Evolutionary conservation across 768 basidiomycete species (phyloP).

Genomic region (Leucocoprinus sp.): DNA sequence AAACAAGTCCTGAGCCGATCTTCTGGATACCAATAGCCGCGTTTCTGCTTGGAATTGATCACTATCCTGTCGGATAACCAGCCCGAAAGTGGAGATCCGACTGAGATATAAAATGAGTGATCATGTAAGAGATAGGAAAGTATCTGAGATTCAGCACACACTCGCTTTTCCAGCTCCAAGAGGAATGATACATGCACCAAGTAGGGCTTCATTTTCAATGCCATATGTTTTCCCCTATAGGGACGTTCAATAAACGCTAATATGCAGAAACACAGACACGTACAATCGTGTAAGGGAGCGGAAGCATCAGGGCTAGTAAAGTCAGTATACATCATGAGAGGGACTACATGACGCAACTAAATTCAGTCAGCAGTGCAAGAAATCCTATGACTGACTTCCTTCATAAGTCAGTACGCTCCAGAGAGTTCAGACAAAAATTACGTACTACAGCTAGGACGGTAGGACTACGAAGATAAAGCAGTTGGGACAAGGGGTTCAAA

Average conservation of each 20-base stretch:
- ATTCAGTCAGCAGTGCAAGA: conserved; percentile 25
- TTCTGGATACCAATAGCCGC: conserved; percentile 59
- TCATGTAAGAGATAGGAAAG: neutral
- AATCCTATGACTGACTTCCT: conserved; percentile 16
- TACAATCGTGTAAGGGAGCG: conserved; percentile 38
- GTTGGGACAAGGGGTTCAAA: conserved; percentile 46
- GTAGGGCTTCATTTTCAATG: conserved; percentile 46
- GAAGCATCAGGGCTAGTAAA: conserved; percentile 41
- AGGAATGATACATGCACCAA: conserved; percentile 55
- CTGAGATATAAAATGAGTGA: conserved; percentile 22
- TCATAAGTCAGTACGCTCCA: neutral
- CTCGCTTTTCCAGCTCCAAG: conserved; percentile 50
- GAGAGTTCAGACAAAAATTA: conserved; percentile 6
- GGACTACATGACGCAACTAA: conserved; percentile 24
- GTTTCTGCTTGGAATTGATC: conserved; percentile 35
- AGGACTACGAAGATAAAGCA: conserved; percentile 44
- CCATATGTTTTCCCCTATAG: conserved; percentile 48
- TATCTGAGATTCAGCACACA: conserved; percentile 21
- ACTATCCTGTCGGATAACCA: conserved; percentile 49
- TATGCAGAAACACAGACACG: neutral
- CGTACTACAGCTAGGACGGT: conserved; percentile 44
- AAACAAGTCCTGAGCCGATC: conserved; percentile 53
- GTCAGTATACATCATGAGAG: too few species aligned
- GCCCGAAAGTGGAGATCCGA: conserved; percentile 55
- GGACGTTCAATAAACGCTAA: conserved; percentile 12